These are phyloP conservation scores for Bacterosira constricta DNA, from an alignment of 108 stramenopile species.

Conservation along the genomic window DNA sequence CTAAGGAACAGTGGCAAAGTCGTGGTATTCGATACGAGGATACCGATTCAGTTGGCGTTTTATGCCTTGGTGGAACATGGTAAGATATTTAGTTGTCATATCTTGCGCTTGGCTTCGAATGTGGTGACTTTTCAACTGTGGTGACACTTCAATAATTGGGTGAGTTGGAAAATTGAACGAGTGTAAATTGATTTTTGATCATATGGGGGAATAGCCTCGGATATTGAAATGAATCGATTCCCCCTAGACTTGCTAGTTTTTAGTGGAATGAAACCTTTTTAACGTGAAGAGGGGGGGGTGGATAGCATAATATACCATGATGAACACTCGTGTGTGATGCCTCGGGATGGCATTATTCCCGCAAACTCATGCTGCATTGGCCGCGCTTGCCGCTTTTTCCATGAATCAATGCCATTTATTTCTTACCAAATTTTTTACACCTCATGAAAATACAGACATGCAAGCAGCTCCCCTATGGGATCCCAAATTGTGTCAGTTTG, in stretches of 20 bases:
- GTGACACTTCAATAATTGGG: too few species aligned
- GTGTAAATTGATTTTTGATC: background rate
- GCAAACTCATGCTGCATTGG: background rate
- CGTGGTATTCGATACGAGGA: slow-evolving; percentile 97
- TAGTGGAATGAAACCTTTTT: too few species aligned
- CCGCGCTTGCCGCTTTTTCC: too few species aligned
- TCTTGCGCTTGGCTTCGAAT: too few species aligned
- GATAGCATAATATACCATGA: background rate
- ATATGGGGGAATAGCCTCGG: background rate
- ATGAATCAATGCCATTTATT: too few species aligned
- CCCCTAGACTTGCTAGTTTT: too few species aligned
- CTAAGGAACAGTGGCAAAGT: slow-evolving; percentile 86
- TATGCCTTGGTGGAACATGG: slow-evolving; percentile 98
- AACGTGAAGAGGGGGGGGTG: background rate
- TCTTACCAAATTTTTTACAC: background rate
- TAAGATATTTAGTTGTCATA: slow-evolving; percentile 44
- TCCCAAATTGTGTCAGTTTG: slow-evolving; percentile 81
- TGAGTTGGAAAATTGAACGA: too few species aligned
- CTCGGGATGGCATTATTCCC: background rate
- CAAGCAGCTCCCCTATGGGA: slow-evolving; percentile 97
- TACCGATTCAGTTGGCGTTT: slow-evolving; percentile 97
- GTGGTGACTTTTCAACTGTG: too few species aligned
- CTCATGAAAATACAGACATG: slow-evolving; percentile 65
- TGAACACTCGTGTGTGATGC: background rate
- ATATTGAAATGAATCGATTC: background rate